Conservation (phyloP, 2,329 filamentous ascomycete genomes). For the Fusarium sp. region DNA sequence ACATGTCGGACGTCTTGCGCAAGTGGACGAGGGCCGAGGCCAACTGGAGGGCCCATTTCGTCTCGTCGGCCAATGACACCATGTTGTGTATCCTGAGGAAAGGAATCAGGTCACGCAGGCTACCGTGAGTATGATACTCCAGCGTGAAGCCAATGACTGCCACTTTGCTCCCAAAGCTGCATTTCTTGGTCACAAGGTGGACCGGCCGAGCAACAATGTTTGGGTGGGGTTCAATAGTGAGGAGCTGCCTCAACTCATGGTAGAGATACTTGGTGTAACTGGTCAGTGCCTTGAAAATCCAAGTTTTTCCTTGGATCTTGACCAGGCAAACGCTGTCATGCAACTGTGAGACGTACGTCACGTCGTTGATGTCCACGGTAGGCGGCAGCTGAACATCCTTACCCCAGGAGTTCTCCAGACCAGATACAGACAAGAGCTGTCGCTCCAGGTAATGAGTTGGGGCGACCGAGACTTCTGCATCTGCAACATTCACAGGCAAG, state of each 20-base stretch:
- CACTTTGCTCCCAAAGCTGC: conserved; percentile 63
- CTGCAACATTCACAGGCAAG: conserved; percentile 56
- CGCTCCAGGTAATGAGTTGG: conserved; percentile 62
- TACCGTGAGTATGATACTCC: conserved; percentile 61
- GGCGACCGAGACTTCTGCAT: conserved; percentile 57
- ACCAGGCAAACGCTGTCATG: conserved; percentile 68
- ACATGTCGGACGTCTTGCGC: conserved; percentile 54
- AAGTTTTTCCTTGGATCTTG: conserved; percentile 51
- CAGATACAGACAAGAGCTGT: conserved; percentile 56
- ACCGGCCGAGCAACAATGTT: conserved; percentile 61
- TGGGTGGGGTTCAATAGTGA: conserved; percentile 59
- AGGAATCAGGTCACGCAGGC: conserved; percentile 63
- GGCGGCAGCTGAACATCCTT: conserved; percentile 53
- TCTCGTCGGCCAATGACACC: conserved; percentile 54
- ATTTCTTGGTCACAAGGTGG: conserved; percentile 63
- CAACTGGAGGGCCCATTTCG: conserved; percentile 63
- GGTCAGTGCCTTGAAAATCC: conserved; percentile 66
- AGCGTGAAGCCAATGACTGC: conserved; percentile 65
- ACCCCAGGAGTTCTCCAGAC: conserved; percentile 56
- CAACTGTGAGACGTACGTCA: conserved; percentile 62
- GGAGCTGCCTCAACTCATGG: conserved; percentile 65
- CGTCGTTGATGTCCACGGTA: conserved; percentile 57
- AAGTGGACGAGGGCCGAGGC: conserved; percentile 61
- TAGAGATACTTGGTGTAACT: conserved; percentile 67
- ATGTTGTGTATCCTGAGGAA: conserved; percentile 56